Base-by-base conservation (phyloP, 1,284 basidiomycete genomes). In the Naganishia albida region DNA sequence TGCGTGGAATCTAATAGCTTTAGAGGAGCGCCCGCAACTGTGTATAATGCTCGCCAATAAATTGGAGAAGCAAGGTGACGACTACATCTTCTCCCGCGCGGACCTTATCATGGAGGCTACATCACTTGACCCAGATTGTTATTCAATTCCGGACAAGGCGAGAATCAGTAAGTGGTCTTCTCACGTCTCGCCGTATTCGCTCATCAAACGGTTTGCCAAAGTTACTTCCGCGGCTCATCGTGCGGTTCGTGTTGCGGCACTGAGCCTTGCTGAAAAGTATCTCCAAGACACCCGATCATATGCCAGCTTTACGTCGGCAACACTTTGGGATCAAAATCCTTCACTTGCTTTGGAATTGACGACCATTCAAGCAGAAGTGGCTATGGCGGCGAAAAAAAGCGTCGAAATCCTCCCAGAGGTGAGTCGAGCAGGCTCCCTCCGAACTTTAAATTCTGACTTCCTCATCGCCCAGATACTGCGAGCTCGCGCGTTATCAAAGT, bases 1-100 rank as follows among this genome's bases (percentile, higher is more conserved):
- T 1, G 75, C 77, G 2, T 70, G 73, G 34, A 62, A 60, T 1
- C 66, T 74, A 8, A 70, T 76, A 18, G 44, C 71, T 0, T 0
- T 28, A 3, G 64, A 67, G 1, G 64, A 73, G n/a, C 39, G 49
- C 1, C 65, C 69, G 1, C 26, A 25, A 2, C 66, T 70, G 40
- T 51, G 63, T 23, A 39, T 64, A 7, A 25, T 20, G 28, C 43
- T 68, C 7, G 64, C 44, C 1, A n/a, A 30, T 16, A 53, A 60
- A 13, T 50, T 68, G 7, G 38, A 63, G 28, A 28, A 28, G n/a
- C 46, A 48, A 25, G 64, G 64, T 13, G 65, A 68, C 7, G 72
- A 74, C 26, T 73, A 71, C 62, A 54, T 74, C 25, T 75, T 72
- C 42, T 72, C 74, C 16, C 72, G 71, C 0, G 71, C 74, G 2